Conservation (phyloP, 352 stramenopile species). For the Blastocystis sp. region DNA sequence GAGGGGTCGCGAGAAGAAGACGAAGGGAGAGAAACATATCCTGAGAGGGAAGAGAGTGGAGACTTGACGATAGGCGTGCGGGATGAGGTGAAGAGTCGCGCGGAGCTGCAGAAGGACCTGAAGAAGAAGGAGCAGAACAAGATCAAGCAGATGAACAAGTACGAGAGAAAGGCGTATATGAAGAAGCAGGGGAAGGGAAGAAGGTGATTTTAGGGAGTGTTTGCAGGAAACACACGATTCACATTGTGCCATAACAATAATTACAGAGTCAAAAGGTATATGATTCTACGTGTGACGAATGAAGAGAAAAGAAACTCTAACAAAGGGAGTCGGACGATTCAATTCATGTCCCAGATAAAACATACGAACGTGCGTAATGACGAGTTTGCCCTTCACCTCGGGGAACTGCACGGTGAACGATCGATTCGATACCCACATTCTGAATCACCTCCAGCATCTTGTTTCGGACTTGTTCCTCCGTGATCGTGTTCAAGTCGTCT, state of each 20-base stretch:
- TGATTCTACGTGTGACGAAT: conserved; percentile 15
- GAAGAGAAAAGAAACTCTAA: neutral
- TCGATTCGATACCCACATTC: neutral
- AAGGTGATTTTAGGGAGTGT: neutral
- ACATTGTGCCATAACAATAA: conserved; percentile 39
- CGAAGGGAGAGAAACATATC: conserved; percentile 47
- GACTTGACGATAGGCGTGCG: neutral
- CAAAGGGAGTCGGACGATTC: conserved; percentile 3
- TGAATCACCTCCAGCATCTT: neutral
- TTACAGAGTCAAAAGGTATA: conserved; percentile 37
- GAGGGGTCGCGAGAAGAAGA: neutral
- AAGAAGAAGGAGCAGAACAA: conserved; percentile 60
- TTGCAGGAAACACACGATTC: neutral
- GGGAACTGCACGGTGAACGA: neutral
- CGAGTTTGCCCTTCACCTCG: conserved; percentile 1
- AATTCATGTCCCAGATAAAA: conserved; percentile 32
- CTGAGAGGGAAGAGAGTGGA: neutral
- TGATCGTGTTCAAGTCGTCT: conserved; percentile 9
- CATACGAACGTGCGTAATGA: neutral
- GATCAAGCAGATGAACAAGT: conserved; percentile 41
- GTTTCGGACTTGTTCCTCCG: neutral
- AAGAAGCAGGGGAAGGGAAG: conserved; percentile 25
- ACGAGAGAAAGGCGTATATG: neutral
- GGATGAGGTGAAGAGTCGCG: conserved; percentile 56
- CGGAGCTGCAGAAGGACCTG: conserved; percentile 53